phyloP scores from a whole-genome alignment of 23 red algal genomes.

The Gracilaria vermiculophylla region DNA sequence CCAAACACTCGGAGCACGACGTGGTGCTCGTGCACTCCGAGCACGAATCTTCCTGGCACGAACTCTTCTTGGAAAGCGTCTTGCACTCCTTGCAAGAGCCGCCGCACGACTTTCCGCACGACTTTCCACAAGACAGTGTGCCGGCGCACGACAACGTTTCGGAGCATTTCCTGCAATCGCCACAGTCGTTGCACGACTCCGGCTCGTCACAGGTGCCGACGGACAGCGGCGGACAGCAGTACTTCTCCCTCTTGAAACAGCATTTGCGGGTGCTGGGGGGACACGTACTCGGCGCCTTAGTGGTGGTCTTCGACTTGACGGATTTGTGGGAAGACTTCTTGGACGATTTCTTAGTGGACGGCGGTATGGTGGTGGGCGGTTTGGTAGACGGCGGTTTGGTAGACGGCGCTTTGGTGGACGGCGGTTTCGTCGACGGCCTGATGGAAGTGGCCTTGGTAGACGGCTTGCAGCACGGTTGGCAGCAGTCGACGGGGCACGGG shows the following conservation, averaged over 20 bases:
- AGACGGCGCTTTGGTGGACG: not conserved
- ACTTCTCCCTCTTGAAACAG: constrained; percentile 30
- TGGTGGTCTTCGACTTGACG: not conserved
- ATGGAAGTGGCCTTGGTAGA: constrained; percentile 32
- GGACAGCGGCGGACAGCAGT: constrained; percentile 15
- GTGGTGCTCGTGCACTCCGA: not conserved
- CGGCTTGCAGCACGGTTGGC: constrained; percentile 10
- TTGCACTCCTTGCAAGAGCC: constrained; percentile 14
- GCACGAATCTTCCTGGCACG: not conserved
- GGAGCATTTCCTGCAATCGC: constrained; percentile 24
- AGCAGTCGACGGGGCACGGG: not conserved
- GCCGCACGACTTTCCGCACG: not conserved
- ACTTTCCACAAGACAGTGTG: constrained; percentile 10
- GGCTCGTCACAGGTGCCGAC: not conserved
- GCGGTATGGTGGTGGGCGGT: not conserved
- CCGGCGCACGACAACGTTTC: constrained; percentile 4
- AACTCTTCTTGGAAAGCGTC: constrained; percentile 16
- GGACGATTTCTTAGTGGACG: not conserved
- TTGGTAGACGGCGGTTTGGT: constrained; percentile 18
- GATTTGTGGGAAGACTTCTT: not conserved
- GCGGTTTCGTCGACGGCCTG: constrained; percentile 1
- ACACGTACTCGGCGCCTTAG: not conserved
- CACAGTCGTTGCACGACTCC: not conserved
- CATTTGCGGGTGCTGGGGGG: constrained; percentile 1
- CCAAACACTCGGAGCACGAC: constrained; percentile 19